A percentile compares a stretch with the other conserved stretches of the same genome.
phyloP scores from a whole-genome alignment of 305 asterid genomes.

The Withania somnifera region DNA sequence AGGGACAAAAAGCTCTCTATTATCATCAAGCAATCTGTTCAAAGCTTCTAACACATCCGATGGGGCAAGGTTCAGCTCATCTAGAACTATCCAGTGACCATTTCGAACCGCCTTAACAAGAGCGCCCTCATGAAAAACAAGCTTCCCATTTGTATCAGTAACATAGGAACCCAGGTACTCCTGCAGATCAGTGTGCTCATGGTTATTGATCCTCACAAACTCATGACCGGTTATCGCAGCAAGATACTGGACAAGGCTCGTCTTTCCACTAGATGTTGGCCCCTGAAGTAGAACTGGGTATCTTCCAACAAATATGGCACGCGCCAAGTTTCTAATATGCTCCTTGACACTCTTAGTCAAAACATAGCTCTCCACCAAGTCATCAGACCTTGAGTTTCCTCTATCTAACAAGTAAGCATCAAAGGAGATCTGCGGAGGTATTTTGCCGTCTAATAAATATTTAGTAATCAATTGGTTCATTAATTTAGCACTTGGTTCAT shows the following conservation, averaged over 20 bases:
- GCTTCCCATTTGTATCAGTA: slow-evolving; percentile 85
- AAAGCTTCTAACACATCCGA: slow-evolving; percentile 97
- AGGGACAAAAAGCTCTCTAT: slow-evolving; percentile 92
- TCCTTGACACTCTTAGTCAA: slow-evolving; percentile 64
- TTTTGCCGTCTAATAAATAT: slow-evolving; percentile 39
- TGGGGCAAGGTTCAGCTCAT: slow-evolving; percentile 99
- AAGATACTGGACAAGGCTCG: slow-evolving; percentile 89
- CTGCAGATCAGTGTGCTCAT: slow-evolving; percentile 97
- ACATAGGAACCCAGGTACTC: slow-evolving; percentile 94
- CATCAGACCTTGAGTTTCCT: slow-evolving; percentile 21
- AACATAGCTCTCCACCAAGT: slow-evolving; percentile 43
- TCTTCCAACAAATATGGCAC: slow-evolving; percentile 66
- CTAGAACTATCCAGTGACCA: slow-evolving; percentile 96
- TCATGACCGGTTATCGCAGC: slow-evolving; percentile 74
- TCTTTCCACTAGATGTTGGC: slow-evolving; percentile 98
- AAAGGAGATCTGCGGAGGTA: slow-evolving; percentile 33
- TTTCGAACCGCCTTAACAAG: slow-evolving; percentile 89
- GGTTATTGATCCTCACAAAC: slow-evolving; percentile 90
- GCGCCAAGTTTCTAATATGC: slow-evolving; percentile 70
- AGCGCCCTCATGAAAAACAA: slow-evolving; percentile 83
- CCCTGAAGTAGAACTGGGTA: slow-evolving; percentile 97
- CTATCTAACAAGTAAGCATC: slow-evolving; percentile 36
- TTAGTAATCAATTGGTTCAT: slow-evolving; percentile 51
- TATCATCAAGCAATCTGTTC: slow-evolving; percentile 90
- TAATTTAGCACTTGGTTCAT: slow-evolving; percentile 54